phyloP scores from a whole-genome alignment of 2,329 filamentous ascomycete species.

The Pestalotiopsis sp. region DNA sequence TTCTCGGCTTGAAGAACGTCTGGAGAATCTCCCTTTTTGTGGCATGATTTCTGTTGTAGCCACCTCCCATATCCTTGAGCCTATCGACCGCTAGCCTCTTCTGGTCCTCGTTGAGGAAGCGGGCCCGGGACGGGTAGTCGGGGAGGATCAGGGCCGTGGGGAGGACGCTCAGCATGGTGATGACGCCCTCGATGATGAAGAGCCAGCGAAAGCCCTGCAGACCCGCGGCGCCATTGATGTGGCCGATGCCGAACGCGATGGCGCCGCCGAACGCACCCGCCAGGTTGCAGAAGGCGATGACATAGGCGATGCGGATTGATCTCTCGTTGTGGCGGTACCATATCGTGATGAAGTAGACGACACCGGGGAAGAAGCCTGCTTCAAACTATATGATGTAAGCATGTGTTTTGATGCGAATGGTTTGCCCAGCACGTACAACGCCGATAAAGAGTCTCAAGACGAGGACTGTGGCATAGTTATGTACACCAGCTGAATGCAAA shows the following conservation, averaged over 20 bases:
- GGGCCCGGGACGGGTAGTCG: constrained; percentile 25
- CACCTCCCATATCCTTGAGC: constrained; percentile 30
- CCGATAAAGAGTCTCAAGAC: constrained; percentile 47
- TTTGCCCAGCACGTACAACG: constrained; percentile 34
- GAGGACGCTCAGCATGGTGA: constrained; percentile 14
- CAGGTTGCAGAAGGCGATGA: constrained; percentile 69
- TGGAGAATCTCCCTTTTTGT: constrained; percentile 34
- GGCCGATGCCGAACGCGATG: constrained; percentile 49
- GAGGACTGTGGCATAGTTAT: constrained; percentile 23
- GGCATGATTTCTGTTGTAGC: constrained; percentile 36
- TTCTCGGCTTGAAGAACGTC: constrained; percentile 36
- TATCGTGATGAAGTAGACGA: constrained; percentile 27
- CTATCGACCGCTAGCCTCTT: constrained; percentile 23
- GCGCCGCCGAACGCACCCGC: constrained; percentile 66
- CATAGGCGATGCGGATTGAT: constrained; percentile 48
- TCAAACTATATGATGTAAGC: constrained; percentile 35
- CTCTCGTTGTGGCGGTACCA: constrained; percentile 26
- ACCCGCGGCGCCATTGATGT: constrained; percentile 32
- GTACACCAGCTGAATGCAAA: constrained; percentile 16
- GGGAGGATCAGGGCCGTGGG: constrained; percentile 24
- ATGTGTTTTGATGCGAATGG: background rate
- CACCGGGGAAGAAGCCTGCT: constrained; percentile 58
- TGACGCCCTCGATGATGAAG: constrained; percentile 18
- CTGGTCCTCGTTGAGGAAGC: constrained; percentile 22
- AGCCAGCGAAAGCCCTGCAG: constrained; percentile 39